phyloP scores from a whole-genome alignment of 768 basidiomycete genomes.

The Phaeolepiota aurea region DNA sequence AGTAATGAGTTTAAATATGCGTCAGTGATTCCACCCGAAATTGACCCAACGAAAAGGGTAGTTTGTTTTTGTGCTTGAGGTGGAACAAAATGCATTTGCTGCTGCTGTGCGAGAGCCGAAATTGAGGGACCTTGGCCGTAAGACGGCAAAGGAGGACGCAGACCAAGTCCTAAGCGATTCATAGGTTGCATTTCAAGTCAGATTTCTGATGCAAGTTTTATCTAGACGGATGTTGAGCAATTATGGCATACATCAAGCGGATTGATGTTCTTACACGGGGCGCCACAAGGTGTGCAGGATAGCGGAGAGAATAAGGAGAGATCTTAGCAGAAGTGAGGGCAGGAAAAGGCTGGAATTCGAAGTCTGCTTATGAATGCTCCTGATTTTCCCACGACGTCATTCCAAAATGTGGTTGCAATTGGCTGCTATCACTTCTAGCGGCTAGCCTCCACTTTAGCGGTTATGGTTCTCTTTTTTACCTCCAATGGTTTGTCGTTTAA shows the following conservation, averaged over 20 bases:
- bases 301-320: no score
- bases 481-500: constrained; percentile 30
- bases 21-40: constrained; percentile 89
- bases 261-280: background rate
- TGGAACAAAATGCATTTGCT: constrained; percentile 61
- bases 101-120: constrained; percentile 83
- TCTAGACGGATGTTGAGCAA: background rate
- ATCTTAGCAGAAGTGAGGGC: no score
- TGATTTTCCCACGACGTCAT: constrained; percentile 7
- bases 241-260: no score
- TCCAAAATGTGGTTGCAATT: no score
- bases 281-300: background rate
- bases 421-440: no score
- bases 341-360: no score
- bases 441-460: no score
- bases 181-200: constrained; percentile 51
- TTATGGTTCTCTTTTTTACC: constrained; percentile 47
- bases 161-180: constrained; percentile 80
- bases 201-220: background rate
- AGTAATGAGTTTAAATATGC: constrained; percentile 72
- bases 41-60: constrained; percentile 87
- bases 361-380: constrained; percentile 1
- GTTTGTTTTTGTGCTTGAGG: constrained; percentile 65
- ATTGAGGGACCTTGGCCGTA: constrained; percentile 91
- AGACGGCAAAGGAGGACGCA: constrained; percentile 81